phyloP scores from a whole-genome alignment of 108 stramenopile species.

The Fragilaria radians region DNA sequence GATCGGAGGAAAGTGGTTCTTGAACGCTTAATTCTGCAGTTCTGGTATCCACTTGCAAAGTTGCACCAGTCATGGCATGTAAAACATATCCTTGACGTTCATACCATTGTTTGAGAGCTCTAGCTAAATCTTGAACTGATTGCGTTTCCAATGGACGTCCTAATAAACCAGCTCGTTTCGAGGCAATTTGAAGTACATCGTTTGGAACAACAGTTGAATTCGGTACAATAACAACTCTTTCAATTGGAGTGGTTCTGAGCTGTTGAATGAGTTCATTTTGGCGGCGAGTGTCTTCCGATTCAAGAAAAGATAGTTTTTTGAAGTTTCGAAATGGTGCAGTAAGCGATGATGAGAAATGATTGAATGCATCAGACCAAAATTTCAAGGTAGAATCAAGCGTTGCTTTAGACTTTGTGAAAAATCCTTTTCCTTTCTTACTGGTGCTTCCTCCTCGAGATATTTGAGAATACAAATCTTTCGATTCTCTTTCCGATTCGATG shows the following conservation, averaged over 20 bases:
- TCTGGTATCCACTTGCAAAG: slow-evolving; percentile 42
- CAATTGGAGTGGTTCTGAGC: slow-evolving; percentile 28
- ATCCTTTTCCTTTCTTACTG: no score
- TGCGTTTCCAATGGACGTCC: slow-evolving; percentile 53
- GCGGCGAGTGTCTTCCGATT: slow-evolving; percentile 11
- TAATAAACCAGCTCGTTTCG: slow-evolving; percentile 51
- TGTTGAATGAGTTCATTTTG: slow-evolving; percentile 27
- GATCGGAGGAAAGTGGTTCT: slow-evolving; percentile 27
- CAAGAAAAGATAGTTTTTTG: not conserved
- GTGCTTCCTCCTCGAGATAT: no score
- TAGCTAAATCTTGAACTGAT: slow-evolving; percentile 53
- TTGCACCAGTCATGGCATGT: slow-evolving; percentile 66
- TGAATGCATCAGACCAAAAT: slow-evolving; percentile 16
- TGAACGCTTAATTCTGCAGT: slow-evolving; percentile 35
- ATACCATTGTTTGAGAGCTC: slow-evolving; percentile 59
- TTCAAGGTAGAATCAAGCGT: slow-evolving; percentile 5
- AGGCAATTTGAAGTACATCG: slow-evolving; percentile 50
- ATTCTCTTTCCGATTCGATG: no score
- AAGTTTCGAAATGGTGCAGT: slow-evolving; percentile 3
- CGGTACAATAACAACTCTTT: slow-evolving; percentile 31
- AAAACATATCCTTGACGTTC: slow-evolving; percentile 62
- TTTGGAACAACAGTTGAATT: slow-evolving; percentile 54
- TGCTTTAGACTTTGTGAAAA: no score
- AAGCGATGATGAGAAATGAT: not conserved
- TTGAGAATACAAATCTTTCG: no score